Conservation (phyloP, 2,329 filamentous ascomycete species). For the Teratosphaeria nubilosa region DNA sequence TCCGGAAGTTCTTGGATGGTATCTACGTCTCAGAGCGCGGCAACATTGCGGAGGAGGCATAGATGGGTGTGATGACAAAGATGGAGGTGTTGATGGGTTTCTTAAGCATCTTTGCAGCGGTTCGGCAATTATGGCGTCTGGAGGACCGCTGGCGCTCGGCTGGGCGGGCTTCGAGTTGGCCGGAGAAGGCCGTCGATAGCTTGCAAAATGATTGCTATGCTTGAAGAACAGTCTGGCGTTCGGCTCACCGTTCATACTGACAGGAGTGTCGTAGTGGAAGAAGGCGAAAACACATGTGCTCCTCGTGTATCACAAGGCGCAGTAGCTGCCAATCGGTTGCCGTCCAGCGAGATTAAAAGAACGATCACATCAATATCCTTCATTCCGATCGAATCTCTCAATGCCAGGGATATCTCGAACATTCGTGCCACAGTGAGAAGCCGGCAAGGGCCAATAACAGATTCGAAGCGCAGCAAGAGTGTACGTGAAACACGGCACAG, state of each 20-base stretch:
- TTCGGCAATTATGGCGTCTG: not conserved
- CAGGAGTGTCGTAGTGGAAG: not conserved
- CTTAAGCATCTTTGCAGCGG: not conserved
- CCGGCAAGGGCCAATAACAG: no score
- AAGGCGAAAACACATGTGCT: no score
- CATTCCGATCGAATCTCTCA: not conserved
- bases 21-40: slow-evolving; percentile 98
- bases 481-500: no score
- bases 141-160: not conserved
- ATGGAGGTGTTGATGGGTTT: not conserved
- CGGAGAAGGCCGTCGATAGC: not conserved
- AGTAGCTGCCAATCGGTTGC: not conserved
- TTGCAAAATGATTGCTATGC: slow-evolving; percentile 1
- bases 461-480: no score
- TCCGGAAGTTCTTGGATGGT: slow-evolving; percentile 99
- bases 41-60: slow-evolving; percentile 55
- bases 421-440: no score
- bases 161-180: not conserved
- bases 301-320: not conserved
- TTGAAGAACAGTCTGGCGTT: not conserved
- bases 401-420: not conserved
- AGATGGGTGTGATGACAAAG: not conserved
- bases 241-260: not conserved
- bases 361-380: not conserved
- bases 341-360: not conserved